Conservation (phyloP, 139 green algal species). For the Parachlorella kessleri region DNA sequence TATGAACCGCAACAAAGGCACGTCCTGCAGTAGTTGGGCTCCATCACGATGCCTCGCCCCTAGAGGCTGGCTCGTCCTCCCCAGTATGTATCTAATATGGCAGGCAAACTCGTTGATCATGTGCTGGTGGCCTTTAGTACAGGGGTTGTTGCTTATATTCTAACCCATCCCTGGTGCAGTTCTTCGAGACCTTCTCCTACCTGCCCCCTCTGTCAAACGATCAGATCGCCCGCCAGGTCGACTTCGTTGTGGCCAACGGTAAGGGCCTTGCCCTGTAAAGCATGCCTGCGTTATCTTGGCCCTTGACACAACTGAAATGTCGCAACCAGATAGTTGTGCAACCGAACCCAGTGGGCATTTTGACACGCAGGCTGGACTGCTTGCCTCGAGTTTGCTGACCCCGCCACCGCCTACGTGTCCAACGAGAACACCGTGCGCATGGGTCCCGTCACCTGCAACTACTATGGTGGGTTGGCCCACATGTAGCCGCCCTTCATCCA, state of each 20-base stretch:
- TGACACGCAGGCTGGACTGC: conserved; percentile 63
- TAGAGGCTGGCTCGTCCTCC: not conserved
- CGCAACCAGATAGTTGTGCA: not conserved
- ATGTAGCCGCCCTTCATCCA: not conserved
- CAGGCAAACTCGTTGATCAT: not conserved
- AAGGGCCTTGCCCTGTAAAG: not conserved
- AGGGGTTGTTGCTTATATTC: not conserved
- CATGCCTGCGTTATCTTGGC: too few relatives aligned
- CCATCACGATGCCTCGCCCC: not conserved
- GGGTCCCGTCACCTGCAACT: conserved; percentile 51
- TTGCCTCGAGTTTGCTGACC: conserved; percentile 94
- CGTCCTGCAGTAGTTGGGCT: not conserved
- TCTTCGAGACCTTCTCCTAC: conserved; percentile 99
- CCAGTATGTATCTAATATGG: not conserved
- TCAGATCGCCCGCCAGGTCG: conserved; percentile 92
- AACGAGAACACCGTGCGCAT: conserved; percentile 70
- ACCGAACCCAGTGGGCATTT: not conserved
- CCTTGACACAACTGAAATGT: not conserved
- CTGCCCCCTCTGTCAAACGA: conserved; percentile 92
- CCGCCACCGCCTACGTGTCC: conserved; percentile 73
- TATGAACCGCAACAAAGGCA: not conserved
- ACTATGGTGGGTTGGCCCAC: conserved; percentile 45
- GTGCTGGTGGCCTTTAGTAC: not conserved
- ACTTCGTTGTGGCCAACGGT: conserved; percentile 94
- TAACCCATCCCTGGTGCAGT: conserved; percentile 50